These are phyloP conservation scores for Bryum argenteum DNA, from an alignment of 225 moss, liverwort and hornwort genomes.

Conservation along the genomic window DNA sequence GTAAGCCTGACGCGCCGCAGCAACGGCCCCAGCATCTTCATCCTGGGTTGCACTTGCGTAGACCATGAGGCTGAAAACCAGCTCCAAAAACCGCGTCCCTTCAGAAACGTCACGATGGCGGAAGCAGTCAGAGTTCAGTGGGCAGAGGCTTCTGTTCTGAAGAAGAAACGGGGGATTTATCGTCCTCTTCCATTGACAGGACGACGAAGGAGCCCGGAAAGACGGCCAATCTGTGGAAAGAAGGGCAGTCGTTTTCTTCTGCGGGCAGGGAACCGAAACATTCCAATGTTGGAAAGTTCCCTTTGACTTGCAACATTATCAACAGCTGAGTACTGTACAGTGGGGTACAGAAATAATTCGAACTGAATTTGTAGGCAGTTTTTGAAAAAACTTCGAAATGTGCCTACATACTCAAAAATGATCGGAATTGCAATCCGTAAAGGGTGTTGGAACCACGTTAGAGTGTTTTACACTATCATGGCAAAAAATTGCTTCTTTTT, in stretches of 20 bases:
- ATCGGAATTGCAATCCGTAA: no score
- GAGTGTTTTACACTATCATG: no score
- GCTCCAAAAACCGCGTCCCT: slow-evolving; percentile 13
- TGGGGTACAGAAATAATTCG: no score
- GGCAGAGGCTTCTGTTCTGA: no score
- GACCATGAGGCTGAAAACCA: slow-evolving; percentile 15
- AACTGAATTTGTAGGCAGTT: no score
- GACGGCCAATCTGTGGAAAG: neutral
- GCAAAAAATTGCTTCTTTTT: no score
- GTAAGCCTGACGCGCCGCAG: slow-evolving; percentile 1
- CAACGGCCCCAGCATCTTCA: neutral
- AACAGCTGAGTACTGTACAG: no score
- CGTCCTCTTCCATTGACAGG: neutral
- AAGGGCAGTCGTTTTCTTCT: slow-evolving; percentile 13
- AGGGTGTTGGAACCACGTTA: no score
- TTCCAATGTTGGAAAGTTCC: no score
- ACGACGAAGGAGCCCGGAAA: neutral
- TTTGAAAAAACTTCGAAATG: no score
- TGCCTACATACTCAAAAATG: no score
- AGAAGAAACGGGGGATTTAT: slow-evolving; percentile 8
- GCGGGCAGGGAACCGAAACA: neutral
- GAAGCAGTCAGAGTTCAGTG: neutral
- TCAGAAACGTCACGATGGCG: slow-evolving; percentile 35
- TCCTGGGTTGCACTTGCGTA: slow-evolving; percentile 1
- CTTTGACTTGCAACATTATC: no score